Percentiles rank a stretch among this genome's conserved stretches.
phyloP scores from a whole-genome alignment of 345 rosid genomes.

The Heritiera fomes region DNA sequence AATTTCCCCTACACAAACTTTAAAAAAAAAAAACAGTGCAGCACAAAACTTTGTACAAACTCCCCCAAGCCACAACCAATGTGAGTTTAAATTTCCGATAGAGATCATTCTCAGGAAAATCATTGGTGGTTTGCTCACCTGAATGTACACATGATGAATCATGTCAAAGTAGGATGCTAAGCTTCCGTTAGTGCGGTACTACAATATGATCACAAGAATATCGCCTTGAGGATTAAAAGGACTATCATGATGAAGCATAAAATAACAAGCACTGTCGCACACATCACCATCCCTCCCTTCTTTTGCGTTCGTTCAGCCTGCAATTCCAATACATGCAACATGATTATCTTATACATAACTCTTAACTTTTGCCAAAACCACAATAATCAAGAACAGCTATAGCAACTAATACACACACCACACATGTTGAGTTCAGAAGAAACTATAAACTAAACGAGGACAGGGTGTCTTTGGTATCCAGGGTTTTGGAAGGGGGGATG shows the following conservation, averaged over 20 bases:
- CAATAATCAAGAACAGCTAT: too few relatives aligned
- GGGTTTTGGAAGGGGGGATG: background rate
- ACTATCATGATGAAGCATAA: conserved; percentile 85
- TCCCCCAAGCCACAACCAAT: background rate
- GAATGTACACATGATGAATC: conserved; percentile 3
- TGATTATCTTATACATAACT: background rate
- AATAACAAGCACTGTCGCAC: conserved; percentile 76
- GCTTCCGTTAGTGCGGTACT: background rate
- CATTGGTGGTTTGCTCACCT: background rate
- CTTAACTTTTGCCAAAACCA: background rate
- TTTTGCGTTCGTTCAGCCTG: conserved; percentile 94
- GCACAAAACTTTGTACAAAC: background rate
- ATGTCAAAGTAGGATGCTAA: background rate
- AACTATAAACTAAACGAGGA: background rate
- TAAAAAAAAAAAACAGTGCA: background rate
- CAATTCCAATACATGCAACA: conserved; percentile 10
- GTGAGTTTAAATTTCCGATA: background rate
- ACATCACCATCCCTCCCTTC: conserved; percentile 89
- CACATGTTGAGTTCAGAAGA: background rate
- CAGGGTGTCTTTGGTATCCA: background rate
- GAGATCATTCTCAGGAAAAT: background rate
- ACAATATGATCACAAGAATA: conserved; percentile 44
- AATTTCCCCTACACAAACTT: background rate
- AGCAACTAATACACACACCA: background rate
- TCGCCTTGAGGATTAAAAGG: conserved; percentile 72